Percentiles rank a stretch among this genome's conserved stretches.
Conservation (phyloP, 2,329 filamentous ascomycete species). For the Xylariaceae sp. region DNA sequence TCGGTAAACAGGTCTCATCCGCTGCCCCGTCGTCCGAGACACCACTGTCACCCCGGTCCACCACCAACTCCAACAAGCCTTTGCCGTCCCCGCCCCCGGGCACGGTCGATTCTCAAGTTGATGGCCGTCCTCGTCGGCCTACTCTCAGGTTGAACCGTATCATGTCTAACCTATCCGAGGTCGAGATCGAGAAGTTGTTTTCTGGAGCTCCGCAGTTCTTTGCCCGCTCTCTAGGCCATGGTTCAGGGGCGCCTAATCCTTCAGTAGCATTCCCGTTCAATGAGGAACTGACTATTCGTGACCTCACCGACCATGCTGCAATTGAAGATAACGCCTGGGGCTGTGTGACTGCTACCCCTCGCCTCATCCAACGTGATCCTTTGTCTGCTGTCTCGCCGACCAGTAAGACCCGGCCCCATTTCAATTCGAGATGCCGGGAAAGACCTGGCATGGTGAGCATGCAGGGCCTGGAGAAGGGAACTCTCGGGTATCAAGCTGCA, state of each 20-base stretch:
- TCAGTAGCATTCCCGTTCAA: conserved; percentile 68
- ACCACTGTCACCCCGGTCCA: conserved; percentile 32
- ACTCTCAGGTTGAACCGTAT: conserved; percentile 54
- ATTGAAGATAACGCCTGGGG: conserved; percentile 64
- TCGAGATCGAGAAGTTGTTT: conserved; percentile 67
- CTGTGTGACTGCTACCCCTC: conserved; percentile 61
- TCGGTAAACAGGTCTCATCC: conserved; percentile 20
- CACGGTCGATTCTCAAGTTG: conserved; percentile 36
- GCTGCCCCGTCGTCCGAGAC: conserved; percentile 23
- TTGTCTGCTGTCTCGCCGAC: conserved; percentile 42
- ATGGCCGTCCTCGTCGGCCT: conserved; percentile 40
- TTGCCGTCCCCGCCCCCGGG: conserved; percentile 51
- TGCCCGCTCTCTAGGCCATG: conserved; percentile 58
- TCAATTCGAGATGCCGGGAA: conserved; percentile 58
- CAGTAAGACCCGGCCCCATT: conserved; percentile 51
- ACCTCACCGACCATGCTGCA: conserved; percentile 63
- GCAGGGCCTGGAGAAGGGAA: conserved; percentile 69
- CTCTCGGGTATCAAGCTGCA: conserved; percentile 66
- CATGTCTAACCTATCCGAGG: conserved; percentile 57
- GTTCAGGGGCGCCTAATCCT: conserved; percentile 58
- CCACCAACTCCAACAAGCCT: conserved; percentile 54
- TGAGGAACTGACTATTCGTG: conserved; percentile 57
- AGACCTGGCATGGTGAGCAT: conserved; percentile 70
- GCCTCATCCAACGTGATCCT: conserved; percentile 52
- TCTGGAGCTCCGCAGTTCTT: conserved; percentile 74